Evolutionary conservation across 495 filamentous ascomycete genomes (phyloP).

Genomic region (Letharia columbiana): DNA sequence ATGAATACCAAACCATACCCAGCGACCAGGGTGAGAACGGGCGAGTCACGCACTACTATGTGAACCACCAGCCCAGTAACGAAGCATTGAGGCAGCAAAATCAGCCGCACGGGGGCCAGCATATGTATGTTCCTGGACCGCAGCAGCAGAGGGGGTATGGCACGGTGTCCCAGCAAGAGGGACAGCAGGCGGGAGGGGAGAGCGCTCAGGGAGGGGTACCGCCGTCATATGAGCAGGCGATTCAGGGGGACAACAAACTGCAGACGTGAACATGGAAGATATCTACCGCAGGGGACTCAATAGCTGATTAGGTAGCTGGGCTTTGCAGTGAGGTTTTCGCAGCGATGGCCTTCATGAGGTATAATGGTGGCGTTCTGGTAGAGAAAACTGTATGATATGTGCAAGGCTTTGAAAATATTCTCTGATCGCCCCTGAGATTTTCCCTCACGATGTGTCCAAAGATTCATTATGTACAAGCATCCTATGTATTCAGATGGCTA

Average conservation of each 20-base stretch:
- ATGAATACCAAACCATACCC: constrained; percentile 53
- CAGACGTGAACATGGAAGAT: background rate
- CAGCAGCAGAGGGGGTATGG: constrained; percentile 24
- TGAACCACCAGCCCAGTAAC: constrained; percentile 38
- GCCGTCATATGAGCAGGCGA: constrained; percentile 26
- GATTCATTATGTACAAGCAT: background rate
- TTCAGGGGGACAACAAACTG: constrained; percentile 25
- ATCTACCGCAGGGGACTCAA: background rate
- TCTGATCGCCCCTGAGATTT: background rate
- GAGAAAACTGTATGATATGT: background rate
- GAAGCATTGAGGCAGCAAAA: constrained; percentile 13
- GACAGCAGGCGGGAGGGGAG: constrained; percentile 17
- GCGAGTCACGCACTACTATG: constrained; percentile 62
- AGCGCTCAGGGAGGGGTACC: constrained; percentile 21
- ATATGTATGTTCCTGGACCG: constrained; percentile 14
- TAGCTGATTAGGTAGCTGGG: background rate
- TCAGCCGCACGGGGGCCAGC: constrained; percentile 15
- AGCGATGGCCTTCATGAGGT: background rate
- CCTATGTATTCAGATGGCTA: background rate
- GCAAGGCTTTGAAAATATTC: background rate
- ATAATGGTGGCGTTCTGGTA: background rate
- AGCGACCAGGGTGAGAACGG: constrained; percentile 45
- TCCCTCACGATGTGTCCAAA: background rate
- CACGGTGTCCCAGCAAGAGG: constrained; percentile 15
- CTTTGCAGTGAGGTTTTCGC: background rate